Base-by-base conservation (phyloP, 1,284 basidiomycete genomes). In the Trichosporon ovoides region DNA sequence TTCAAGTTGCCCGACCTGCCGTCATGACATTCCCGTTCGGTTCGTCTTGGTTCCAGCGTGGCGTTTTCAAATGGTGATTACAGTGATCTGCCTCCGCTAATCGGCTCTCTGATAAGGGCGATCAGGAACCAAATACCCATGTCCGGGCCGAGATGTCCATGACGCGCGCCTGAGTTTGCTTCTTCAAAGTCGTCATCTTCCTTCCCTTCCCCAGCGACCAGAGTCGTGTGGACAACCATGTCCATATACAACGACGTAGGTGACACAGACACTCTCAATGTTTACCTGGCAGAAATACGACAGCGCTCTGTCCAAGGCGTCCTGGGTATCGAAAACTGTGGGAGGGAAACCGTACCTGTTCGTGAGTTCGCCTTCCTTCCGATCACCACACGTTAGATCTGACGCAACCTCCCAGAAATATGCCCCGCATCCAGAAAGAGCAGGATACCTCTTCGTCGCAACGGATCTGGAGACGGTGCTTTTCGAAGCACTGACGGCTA, bases 371-470 rank as follows among this genome's bases (percentile, higher is more conserved):
- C n/a, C n/a, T n/a, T n/a, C n/a, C n/a, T n/a, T n/a, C n/a, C n/a
- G n/a, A n/a, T n/a, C n/a, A n/a, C n/a, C n/a, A n/a, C n/a, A n/a
- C n/a, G n/a, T n/a, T n/a, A n/a, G n/a, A n/a, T n/a, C n/a, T n/a
- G n/a, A n/a, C n/a, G n/a, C n/a, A n/a, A n/a, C n/a, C n/a, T n/a
- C n/a, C n/a, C 52, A 69, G 68, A 74, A 74, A 65, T 69, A 69
- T 52, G 62, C 68, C 10, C 56, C 61, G 0, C 68, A 68, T 28
- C 67, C 70, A 0, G 63, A 67, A 13, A 38, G 67, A 24, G 58
- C 64, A 22, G 68, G 71, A 3, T 74, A 72, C 43, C 52, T 73
- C 7, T 59, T 73, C 19, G 52, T 70, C 16, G 69, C 66, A 2
- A 72, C 70, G 2, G 66, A 72, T 35, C 66, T 72, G 9, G 43